Conservation (phyloP, 2,329 filamentous ascomycete species). For the Epichloe festucae region DNA sequence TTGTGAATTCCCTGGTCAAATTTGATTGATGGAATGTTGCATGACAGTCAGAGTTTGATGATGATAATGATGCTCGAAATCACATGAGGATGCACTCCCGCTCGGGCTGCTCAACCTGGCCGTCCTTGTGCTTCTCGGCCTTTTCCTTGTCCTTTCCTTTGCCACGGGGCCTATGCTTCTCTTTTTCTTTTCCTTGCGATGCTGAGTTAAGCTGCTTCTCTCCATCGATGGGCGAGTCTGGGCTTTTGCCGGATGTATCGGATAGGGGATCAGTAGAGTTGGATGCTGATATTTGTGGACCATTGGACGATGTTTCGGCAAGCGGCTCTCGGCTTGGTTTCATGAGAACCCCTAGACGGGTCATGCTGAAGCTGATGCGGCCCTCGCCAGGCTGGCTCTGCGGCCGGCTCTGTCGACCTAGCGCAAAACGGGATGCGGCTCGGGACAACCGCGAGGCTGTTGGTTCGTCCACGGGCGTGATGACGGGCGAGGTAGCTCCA, state of each 20-base stretch:
- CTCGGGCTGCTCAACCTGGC: conserved; percentile 23
- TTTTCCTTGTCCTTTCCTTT: conserved; percentile 27
- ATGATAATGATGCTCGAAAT: not conserved
- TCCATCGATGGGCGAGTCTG: conserved; percentile 12
- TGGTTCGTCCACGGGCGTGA: conserved; percentile 38
- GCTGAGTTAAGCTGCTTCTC: conserved; percentile 6
- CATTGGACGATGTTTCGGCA: conserved; percentile 11
- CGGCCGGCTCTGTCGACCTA: conserved; percentile 37
- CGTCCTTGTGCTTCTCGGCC: conserved; percentile 22
- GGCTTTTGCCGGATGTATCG: conserved; percentile 10
- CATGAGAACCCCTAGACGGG: conserved; percentile 38
- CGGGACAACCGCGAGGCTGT: conserved; percentile 42
- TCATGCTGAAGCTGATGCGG: conserved; percentile 44
- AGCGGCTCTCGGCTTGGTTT: conserved; percentile 36
- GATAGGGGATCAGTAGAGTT: conserved; percentile 14
- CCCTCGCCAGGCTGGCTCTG: conserved; percentile 45
- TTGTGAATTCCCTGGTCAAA: too few species aligned
- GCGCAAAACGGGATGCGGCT: conserved; percentile 42
- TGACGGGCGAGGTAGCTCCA: conserved; percentile 22
- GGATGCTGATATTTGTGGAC: conserved; percentile 13
- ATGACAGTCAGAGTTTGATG: too few species aligned
- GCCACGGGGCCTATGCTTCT: conserved; percentile 18
- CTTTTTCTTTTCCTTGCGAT: conserved; percentile 13
- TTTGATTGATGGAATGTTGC: too few species aligned
- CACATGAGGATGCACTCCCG: conserved; percentile 38